Conservation (phyloP, 2,329 filamentous ascomycete species). For the Beauveria medogensis region DNA sequence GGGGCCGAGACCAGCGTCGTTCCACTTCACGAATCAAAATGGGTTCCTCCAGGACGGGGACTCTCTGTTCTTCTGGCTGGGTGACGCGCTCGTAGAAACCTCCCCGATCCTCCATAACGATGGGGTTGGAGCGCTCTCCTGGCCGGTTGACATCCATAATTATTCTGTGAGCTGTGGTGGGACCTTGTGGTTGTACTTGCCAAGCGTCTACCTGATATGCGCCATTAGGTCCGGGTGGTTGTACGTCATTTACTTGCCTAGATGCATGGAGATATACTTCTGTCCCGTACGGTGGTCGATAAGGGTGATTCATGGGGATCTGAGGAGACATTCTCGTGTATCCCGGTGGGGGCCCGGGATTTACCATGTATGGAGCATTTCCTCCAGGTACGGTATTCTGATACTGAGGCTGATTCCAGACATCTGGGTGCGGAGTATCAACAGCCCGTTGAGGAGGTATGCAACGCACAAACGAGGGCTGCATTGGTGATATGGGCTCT, state of each 20-base stretch:
- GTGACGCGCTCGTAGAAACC: conserved; percentile 29
- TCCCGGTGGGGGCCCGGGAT: background rate
- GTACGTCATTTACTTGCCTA: conserved; percentile 3
- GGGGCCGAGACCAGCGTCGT: conserved; percentile 5
- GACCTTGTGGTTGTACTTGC: conserved; percentile 13
- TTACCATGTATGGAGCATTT: background rate
- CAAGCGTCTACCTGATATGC: background rate
- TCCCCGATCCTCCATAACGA: conserved; percentile 33
- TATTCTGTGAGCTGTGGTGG: conserved; percentile 20
- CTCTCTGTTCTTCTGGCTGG: conserved; percentile 11
- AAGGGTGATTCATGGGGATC: background rate
- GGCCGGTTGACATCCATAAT: conserved; percentile 23
- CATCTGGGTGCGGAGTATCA: conserved; percentile 12
- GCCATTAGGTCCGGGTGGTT: background rate
- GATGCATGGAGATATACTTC: background rate
- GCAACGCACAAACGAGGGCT: conserved; percentile 27
- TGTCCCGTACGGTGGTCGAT: background rate
- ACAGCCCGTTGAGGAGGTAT: conserved; percentile 22
- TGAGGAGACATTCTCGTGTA: background rate
- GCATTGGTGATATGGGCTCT: conserved; percentile 33
- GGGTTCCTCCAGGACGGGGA: conserved; percentile 12
- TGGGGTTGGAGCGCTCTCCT: conserved; percentile 24
- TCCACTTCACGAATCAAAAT: conserved; percentile 12
- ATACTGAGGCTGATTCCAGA: background rate
- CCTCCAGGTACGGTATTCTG: background rate